Evolutionary conservation across 139 green algal genomes (phyloP), one percentile per base, ranked within the genome.

Genomic region (Nannochloris sp.): DNA sequence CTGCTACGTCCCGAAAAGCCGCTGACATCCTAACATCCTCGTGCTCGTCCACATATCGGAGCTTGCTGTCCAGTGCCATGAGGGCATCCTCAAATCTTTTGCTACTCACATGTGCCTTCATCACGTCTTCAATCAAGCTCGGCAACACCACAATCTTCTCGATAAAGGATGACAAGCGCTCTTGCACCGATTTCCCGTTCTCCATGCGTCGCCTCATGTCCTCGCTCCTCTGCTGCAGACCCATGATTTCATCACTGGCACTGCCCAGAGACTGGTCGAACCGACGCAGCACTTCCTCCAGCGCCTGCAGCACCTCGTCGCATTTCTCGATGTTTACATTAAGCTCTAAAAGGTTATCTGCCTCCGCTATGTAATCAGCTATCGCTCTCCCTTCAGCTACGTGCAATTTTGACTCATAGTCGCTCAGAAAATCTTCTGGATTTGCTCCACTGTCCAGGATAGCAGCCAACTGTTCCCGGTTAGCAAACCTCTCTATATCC

Each of bases 311-410:
- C 46, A 96, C 93, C 64, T 44, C 57, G 71, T 97, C 91, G 66
- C 91, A 97, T 50, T 80, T 73, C 48, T 81, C 75, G 57, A 97
- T 96, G 83, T 94, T 75, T 34, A 34, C 6, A 51, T 96, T 87
- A 55, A 97, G 75, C 6, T 64, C 77, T 4, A 92, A 73, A 50
- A 97, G 81, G 69, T 90, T 95, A 72, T 92, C 90, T 46, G 70
- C 87, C 72, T 97, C 91, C 4, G 67, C 62, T 14, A 97, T 90
- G 71, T 97, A 97, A 64, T 97, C 91, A 74, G 94, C 76, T 18
- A 97, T 94, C n/a, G 77, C 87, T 54, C 92, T 87, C 44, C 91
- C 68, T 75, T 97, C 91, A 23, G 87, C 86, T n/a, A 78, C 68
- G 0, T 83, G 69, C 57, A 97, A 78, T 67, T 86, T 82, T 24